Evolutionary conservation across 352 stramenopile species (phyloP), one percentile per base, ranked within the genome.

Genomic region (Pythium aphanidermatum): DNA sequence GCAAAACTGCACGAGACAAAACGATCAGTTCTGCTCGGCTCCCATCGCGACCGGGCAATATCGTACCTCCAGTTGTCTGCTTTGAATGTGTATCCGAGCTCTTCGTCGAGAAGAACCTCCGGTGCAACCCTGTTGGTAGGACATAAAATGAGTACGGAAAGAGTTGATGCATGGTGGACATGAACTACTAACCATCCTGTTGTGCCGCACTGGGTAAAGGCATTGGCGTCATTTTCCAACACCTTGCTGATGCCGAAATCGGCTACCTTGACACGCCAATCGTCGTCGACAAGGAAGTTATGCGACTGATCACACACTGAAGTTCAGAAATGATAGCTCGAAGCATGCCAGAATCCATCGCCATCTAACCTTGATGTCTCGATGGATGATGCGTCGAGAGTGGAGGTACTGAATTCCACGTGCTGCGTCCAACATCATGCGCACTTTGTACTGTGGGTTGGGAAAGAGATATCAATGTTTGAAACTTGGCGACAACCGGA

Each of bases 211-310:
- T 94, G 83, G 4, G 83, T 94, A 57, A 90, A 92, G 14, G 83
- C 83, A 46, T 61, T 58, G 2, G 74, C 83, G 41, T 90, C 83
- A 12, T 66, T 83, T 52, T 92, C 83, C 2, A 94, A 65, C 19
- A 94, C 81, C 58, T 94, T 94, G 55, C 83, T 94, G 51, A 94
- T 94, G 13, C 83, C 83, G 56, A 94, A 94, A 46, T 94, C 83
- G 9, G 83, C 83, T 24, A 94, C 83, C 45, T 94, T 94, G 31
- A 92, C 83, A 41, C 83, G 75, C 83, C 83, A 94, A 51, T 94
- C 83, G 47, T 94, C 83, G 40, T 94, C 83, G 33, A 94, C 83
- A 25, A 94, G 68, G 33, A 94, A 86, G 53, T 94, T 94, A 55
- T 94, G 83, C n/a, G 80, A 92, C 83, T 94, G 16, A 19, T 48